phyloP scores from a whole-genome alignment of 441 rosid genomes.

The Populus hybrid region DNA sequence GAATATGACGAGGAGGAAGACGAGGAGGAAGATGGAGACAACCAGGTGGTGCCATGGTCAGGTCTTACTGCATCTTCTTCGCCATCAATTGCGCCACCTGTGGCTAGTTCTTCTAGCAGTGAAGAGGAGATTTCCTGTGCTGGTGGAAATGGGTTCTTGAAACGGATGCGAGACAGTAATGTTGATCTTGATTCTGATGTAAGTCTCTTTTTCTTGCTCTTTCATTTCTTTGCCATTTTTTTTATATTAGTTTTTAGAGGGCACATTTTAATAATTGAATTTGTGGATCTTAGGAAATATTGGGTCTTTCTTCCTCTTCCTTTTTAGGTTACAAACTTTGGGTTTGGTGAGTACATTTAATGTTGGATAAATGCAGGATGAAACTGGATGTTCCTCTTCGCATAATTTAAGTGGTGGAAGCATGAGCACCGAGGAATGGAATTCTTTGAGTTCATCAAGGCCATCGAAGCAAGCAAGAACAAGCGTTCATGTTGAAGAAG shows the following conservation, averaged over 20 bases:
- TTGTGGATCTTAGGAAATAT: background rate
- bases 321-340: background rate
- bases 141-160: slow-evolving; percentile 21
- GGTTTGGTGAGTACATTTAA: background rate
- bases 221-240: background rate
- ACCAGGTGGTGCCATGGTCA: slow-evolving; percentile 88
- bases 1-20: slow-evolving; percentile 31
- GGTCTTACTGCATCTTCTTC: slow-evolving; percentile 23
- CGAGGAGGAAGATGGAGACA: slow-evolving; percentile 56
- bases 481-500: slow-evolving; percentile 9
- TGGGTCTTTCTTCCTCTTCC: background rate
- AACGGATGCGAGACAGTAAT: slow-evolving; percentile 35
- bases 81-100: slow-evolving; percentile 29
- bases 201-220: slow-evolving; percentile 12
- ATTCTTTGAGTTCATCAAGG: slow-evolving; percentile 18
- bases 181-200: slow-evolving; percentile 45
- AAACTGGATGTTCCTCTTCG: background rate
- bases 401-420: background rate
- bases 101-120: slow-evolving; percentile 43
- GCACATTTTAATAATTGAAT: background rate
- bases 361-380: slow-evolving; percentile 13
- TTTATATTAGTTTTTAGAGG: background rate
- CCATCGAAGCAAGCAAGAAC: slow-evolving; percentile 40
- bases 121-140: slow-evolving; percentile 32
- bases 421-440: background rate